These are phyloP conservation scores for Corchorus olitorius DNA, from an alignment of 345 rosid genomes.

Conservation along the genomic window DNA sequence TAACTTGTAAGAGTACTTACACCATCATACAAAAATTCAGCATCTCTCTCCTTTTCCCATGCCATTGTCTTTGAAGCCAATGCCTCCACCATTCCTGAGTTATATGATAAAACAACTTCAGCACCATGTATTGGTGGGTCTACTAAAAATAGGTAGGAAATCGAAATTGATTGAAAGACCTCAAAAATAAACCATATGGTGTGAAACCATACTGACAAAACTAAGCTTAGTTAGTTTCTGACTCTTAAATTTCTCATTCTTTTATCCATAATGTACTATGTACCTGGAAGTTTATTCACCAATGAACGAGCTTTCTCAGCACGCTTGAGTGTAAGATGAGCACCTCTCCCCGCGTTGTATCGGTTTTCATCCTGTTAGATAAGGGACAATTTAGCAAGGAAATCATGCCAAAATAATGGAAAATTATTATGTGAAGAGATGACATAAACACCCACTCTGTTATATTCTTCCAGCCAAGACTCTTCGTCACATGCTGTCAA, in stretches of 20 bases:
- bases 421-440: not conserved
- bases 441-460: constrained; percentile 58
- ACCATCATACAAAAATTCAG: constrained; percentile 85
- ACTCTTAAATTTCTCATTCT: not conserved
- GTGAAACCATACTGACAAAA: constrained; percentile 14
- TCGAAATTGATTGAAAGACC: not conserved
- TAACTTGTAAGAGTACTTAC: constrained; percentile 44
- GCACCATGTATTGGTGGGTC: not conserved
- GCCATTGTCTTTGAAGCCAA: constrained; percentile 75
- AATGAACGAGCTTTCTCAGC: constrained; percentile 98
- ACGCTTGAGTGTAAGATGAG: constrained; percentile 94
- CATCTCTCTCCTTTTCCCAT: constrained; percentile 91
- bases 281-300: constrained; percentile 94
- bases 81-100: constrained; percentile 85
- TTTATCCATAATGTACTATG: not conserved
- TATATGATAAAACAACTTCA: constrained; percentile 22
- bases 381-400: constrained; percentile 26
- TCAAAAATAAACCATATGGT: not conserved
- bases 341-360: constrained; percentile 96
- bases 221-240: not conserved
- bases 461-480: constrained; percentile 98
- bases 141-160: not conserved
- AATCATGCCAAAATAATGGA: not conserved
- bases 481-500: constrained; percentile 92
- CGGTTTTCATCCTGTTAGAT: constrained; percentile 82